Percentiles rank a stretch among this genome's conserved stretches.
These are phyloP conservation scores for Penicillium fimorum DNA, from an alignment of 495 filamentous ascomycete species.

Conservation along the genomic window DNA sequence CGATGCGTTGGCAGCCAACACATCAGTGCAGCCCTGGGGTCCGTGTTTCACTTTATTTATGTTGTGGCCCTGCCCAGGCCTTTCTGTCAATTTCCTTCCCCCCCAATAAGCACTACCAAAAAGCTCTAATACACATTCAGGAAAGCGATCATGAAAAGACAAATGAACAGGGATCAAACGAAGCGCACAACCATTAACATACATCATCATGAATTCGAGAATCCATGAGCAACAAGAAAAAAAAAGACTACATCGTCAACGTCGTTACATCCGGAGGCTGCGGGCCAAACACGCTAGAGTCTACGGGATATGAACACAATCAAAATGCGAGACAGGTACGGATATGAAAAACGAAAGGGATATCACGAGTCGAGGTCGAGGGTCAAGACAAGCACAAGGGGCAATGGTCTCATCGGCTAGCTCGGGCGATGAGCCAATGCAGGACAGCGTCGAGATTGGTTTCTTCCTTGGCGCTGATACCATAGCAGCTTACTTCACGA, in stretches of 20 bases:
- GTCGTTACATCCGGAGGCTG: conserved; percentile 11
- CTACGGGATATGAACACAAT: conserved; percentile 13
- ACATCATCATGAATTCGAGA: not conserved
- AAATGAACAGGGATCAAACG: not conserved
- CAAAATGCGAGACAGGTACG: conserved; percentile 5
- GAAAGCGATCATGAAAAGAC: not conserved
- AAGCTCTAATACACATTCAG: not conserved
- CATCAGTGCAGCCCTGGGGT: conserved; percentile 6
- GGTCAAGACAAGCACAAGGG: not conserved
- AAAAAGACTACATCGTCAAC: conserved; percentile 6
- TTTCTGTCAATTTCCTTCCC: not conserved
- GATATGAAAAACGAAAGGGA: conserved; percentile 1
- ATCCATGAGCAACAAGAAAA: conserved; percentile 3
- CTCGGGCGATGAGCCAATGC: conserved; percentile 91
- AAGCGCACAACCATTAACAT: conserved; percentile 10
- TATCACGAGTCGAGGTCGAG: conserved; percentile 1
- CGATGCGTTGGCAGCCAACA: conserved; percentile 13
- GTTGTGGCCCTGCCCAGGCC: not conserved
- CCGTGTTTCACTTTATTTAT: conserved; percentile 16
- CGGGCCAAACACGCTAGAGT: conserved; percentile 13
- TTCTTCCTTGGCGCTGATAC: conserved; percentile 97
- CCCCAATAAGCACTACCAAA: not conserved
- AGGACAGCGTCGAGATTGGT: conserved; percentile 96
- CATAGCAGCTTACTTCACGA: conserved; percentile 97
- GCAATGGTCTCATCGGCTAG: conserved; percentile 47